A percentile compares a stretch with the other conserved stretches of the same genome.
Conservation (phyloP, 169 alveolate species). For the Perkinsus olseni region DNA sequence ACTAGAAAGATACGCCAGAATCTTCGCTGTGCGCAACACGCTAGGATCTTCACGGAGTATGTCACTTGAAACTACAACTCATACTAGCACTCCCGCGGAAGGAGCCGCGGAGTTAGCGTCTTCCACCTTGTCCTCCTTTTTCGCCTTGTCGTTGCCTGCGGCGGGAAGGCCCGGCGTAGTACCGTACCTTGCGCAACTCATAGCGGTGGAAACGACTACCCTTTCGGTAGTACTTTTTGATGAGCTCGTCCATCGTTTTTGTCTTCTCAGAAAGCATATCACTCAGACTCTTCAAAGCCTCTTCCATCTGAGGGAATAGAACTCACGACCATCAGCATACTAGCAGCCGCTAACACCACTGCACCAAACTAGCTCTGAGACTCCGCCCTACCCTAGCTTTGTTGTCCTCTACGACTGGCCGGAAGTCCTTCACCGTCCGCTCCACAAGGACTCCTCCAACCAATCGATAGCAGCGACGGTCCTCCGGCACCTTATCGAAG, state of each 20-base stretch:
- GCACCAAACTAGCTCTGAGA: too few relatives aligned
- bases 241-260: background rate
- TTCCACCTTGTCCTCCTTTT: background rate
- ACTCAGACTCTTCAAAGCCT: background rate
- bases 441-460: constrained; percentile 78
- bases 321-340: background rate
- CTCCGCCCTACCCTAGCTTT: constrained; percentile 32
- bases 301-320: background rate
- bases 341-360: background rate
- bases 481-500: constrained; percentile 56
- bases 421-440: constrained; percentile 64
- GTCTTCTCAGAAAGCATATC: background rate
- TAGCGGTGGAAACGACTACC: too few relatives aligned
- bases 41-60: background rate
- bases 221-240: background rate
- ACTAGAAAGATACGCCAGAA: background rate
- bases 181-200: background rate
- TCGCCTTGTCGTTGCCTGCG: background rate
- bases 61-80: background rate
- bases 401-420: constrained; percentile 59
- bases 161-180: background rate
- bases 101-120: background rate
- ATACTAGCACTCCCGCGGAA: background rate
- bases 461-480: constrained; percentile 68
- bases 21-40: background rate